Percentiles rank a stretch among this genome's conserved stretches.
These are phyloP conservation scores for Trichoderma simmonsii DNA, from an alignment of 2,329 filamentous ascomycete species.

Conservation along the genomic window DNA sequence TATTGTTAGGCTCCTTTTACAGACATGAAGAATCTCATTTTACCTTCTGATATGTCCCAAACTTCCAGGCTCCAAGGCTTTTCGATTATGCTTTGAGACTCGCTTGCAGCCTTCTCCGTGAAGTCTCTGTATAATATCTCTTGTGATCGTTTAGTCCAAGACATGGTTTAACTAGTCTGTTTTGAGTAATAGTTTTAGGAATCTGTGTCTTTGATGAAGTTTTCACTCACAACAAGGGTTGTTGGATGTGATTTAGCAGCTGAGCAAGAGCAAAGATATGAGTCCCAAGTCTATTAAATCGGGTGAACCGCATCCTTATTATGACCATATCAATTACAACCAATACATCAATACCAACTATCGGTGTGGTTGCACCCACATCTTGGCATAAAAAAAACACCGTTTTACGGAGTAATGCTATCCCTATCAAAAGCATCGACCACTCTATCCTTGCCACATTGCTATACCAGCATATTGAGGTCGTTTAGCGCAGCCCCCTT, in stretches of 20 bases:
- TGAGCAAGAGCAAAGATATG: not conserved
- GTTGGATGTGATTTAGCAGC: not conserved
- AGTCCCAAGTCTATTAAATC: not conserved
- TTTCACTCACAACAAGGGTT: too few relatives aligned
- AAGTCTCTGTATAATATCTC: conserved; percentile 27
- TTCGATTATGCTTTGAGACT: conserved; percentile 22
- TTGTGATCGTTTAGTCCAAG: conserved; percentile 26
- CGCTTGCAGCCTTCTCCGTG: conserved; percentile 25
- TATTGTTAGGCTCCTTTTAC: not conserved
- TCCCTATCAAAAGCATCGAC: not conserved
- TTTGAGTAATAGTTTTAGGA: not conserved
- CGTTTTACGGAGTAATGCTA: not conserved
- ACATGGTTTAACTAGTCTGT: conserved; percentile 22
- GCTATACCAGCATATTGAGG: not conserved
- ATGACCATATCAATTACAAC: not conserved
- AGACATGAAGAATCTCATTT: not conserved
- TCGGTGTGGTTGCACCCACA: conserved; percentile 10
- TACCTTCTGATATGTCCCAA: conserved; percentile 28
- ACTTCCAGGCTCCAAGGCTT: conserved; percentile 29
- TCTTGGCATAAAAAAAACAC: conserved; percentile 11
- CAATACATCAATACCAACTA: not conserved
- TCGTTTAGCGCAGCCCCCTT: not conserved
- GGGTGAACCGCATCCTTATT: not conserved
- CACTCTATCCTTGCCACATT: not conserved
- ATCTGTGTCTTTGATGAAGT: not conserved